A percentile compares a stretch with the other conserved stretches of the same genome.
These are phyloP conservation scores for Malus hybrid DNA, from an alignment of 331 rosid species.

Conservation along the genomic window DNA sequence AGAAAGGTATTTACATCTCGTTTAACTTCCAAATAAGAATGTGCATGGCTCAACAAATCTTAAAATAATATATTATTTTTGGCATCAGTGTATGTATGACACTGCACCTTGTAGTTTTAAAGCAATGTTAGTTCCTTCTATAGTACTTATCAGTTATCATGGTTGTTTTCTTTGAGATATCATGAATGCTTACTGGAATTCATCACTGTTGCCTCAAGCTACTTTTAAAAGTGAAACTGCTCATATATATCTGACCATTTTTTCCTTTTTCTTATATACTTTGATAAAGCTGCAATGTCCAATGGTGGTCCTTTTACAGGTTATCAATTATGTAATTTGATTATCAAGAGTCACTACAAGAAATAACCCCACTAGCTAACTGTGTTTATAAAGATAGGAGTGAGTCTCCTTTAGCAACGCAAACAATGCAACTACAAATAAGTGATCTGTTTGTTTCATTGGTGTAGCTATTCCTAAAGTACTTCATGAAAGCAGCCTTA, in stretches of 20 bases:
- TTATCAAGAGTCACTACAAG: background rate
- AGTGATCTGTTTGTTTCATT: too few species aligned
- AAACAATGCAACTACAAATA: too few species aligned
- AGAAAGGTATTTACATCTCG: too few species aligned
- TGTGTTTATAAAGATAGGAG: too few species aligned
- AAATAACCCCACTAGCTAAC: too few species aligned
- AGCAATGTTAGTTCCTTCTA: background rate
- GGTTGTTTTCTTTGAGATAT: background rate
- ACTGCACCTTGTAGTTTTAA: background rate
- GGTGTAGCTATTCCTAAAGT: background rate
- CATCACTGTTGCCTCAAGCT: background rate
- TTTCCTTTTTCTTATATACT: constrained; percentile 6
- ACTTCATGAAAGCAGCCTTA: background rate
- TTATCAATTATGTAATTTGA: background rate
- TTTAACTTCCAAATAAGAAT: too few species aligned
- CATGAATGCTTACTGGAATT: background rate
- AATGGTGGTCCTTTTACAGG: constrained; percentile 6
- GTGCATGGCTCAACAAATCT: too few species aligned
- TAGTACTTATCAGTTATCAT: background rate
- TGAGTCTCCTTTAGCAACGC: too few species aligned
- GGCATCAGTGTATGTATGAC: too few species aligned
- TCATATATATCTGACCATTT: constrained; percentile 6
- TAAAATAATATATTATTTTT: too few species aligned
- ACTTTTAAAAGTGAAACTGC: background rate
- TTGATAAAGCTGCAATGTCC: constrained; percentile 5